Evolutionary conservation across 2,329 filamentous ascomycete genomes (phyloP).

Genomic region (Ceratocystis eucalypticola): DNA sequence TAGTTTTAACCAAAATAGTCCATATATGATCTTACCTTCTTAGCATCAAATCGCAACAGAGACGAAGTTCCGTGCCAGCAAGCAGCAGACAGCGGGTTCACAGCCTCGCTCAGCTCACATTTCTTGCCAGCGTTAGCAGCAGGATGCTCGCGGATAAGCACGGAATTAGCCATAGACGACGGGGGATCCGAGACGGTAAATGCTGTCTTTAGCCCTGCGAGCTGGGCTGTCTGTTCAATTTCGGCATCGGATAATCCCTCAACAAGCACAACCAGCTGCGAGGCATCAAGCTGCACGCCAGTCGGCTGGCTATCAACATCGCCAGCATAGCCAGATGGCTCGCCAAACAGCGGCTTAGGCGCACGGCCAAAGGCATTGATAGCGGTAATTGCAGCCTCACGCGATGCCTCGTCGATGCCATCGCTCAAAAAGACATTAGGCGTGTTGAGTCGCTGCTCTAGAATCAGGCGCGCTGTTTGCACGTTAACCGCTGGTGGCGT

Average conservation of each 20-base stretch:
- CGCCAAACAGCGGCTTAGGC: constrained; percentile 17
- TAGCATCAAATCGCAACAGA: constrained; percentile 32
- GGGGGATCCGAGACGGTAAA: constrained; percentile 39
- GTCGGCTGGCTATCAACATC: neutral
- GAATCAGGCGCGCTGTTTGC: constrained; percentile 17
- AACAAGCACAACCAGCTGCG: constrained; percentile 46
- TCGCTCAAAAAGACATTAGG: constrained; percentile 17
- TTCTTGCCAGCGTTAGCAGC: constrained; percentile 29
- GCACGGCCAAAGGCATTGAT: constrained; percentile 18
- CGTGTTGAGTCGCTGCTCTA: constrained; percentile 19
- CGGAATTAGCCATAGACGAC: constrained; percentile 30
- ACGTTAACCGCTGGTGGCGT: constrained; percentile 10
- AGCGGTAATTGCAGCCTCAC: constrained; percentile 15
- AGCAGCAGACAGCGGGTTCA: constrained; percentile 31
- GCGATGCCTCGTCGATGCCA: constrained; percentile 14
- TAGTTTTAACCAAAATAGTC: neutral
- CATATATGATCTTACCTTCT: constrained; percentile 28
- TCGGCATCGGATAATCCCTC: constrained; percentile 40
- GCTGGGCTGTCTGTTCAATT: constrained; percentile 30
- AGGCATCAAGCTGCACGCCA: neutral
- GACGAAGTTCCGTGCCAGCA: constrained; percentile 35
- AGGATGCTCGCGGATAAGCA: constrained; percentile 32
- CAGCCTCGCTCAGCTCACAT: constrained; percentile 30
- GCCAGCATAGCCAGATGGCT: neutral
- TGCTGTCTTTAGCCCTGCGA: constrained; percentile 25